Base-by-base conservation (phyloP, 768 basidiomycete genomes). In the Lactarius vividus region DNA sequence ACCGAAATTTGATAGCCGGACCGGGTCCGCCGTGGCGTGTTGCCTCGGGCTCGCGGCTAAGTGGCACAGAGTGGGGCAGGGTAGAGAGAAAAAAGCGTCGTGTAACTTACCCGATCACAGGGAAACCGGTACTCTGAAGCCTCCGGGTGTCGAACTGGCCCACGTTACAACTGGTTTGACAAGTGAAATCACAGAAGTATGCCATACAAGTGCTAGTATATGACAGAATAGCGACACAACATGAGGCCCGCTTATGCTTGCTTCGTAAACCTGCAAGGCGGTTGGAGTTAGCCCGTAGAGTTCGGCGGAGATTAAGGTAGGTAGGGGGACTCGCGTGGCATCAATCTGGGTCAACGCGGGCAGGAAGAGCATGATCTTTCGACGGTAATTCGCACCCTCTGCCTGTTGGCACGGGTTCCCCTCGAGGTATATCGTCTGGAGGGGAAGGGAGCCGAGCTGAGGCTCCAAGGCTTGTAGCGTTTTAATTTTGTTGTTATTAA, bases 341-440 rank as follows among this genome's bases (percentile, higher is more conserved):
- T 99, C 97, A 59, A 99, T 88, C 77, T 99, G 97, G 72, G 86
- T 85, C 63, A 98, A 77, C 72, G 96, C 92, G 0, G 96, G 96
- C 26, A 97, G 79, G 3, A 88, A 87, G 44, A 98, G 77, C 75
- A 91, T 93, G 61, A 98, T 82, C 79, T 97, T 99, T 61, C 96
- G 81, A 71, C 94, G 80, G 74, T 98, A 99, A 26, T 81, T 84
- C 2, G 83, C 79, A 75, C 85, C 88, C 72, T 98, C 92, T 16
- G 80, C 81, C 54, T 76, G 81, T 74, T 99, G 95, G 69, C 94
- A 91, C 3, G 97, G 97, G 73, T 99, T 99, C 5, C 86, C 89
- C 77, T 99, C 97, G 29, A 99, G 85, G 74, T 99, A 99, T 8
- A 99, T 81, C 1, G 97, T 99, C 73, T 88, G 82, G 15, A 99